Base-by-base conservation (phyloP, 495 filamentous ascomycete species). In the Astrocystis sublimbata region DNA sequence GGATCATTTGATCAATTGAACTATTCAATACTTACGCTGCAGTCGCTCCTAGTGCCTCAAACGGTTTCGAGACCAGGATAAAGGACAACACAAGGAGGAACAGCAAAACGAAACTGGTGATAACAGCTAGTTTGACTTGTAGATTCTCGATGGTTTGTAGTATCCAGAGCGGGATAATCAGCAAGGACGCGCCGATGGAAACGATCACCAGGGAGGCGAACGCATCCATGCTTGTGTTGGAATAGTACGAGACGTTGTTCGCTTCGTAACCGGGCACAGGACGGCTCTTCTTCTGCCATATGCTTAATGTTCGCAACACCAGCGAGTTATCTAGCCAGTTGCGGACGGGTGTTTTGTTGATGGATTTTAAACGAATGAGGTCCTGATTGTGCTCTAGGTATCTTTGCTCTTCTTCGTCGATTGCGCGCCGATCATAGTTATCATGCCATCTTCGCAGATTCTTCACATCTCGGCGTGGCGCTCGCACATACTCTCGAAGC, bases 251-350 rank as follows among this genome's bases (percentile, higher is more conserved):
- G 4, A 47, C 5, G 28, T 47, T 47, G 45, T 3, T 47, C 23
- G 45, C 45, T 47, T 47, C 45, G 13, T 47, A 47, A 0, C 28
- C 13, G 12, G 45, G 45, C 15, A 28, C 6, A 28, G 12, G 12
- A 15, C 45, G 45, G 45, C 45, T 47, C 12, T 47, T 13, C 23
- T 47, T 47, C 45, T 47, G 24, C 45, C 45, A 47, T 21, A 47
- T 47, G 1, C 23, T 47, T 13, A 47, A 28, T 6, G 45, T 47
- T 8, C 45, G 24, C 3, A 47, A 9, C 24, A 15, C 24, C 23
- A 47, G 12, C n/a, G 45, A 47, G 45, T n/a, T 47, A 2, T 47
- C 45, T 0, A 47, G 13, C 45, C 45, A 47, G 13, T 47, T 28
- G 12, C 45, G 45, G 4, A 47, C 12, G 0, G 45, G 45, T 28